These are phyloP conservation scores for Cenchrus americanus DNA, from an alignment of 176 grass and related monocot genomes.

Conservation along the genomic window DNA sequence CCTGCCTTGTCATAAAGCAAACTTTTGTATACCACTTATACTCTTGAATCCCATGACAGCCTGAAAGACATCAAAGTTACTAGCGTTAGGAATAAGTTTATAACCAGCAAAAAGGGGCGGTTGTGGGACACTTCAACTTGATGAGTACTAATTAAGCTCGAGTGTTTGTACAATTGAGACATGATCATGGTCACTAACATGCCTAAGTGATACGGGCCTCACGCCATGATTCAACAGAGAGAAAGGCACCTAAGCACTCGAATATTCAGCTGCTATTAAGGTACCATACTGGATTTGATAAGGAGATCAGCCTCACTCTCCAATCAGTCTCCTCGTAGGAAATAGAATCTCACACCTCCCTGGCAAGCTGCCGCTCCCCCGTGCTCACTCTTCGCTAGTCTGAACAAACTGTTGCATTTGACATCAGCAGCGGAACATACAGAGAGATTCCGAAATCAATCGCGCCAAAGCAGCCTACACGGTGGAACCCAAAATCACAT, in stretches of 20 bases:
- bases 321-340: not conserved
- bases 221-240: conserved; percentile 15
- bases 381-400: not conserved
- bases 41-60: conserved; percentile 36
- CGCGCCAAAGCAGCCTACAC: not conserved
- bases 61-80: conserved; percentile 38
- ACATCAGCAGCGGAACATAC: not conserved
- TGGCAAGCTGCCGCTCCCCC: not conserved
- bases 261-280: not conserved
- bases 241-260: conserved; percentile 30
- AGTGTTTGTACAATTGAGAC: conserved; percentile 30
- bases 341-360: not conserved
- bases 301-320: not conserved
- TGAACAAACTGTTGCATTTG: not conserved
- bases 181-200: conserved; percentile 23
- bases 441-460: not conserved
- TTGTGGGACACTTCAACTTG: conserved; percentile 6
- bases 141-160: not conserved
- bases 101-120: conserved; percentile 37
- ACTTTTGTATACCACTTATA: conserved; percentile 29
- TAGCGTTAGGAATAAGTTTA: conserved; percentile 28
- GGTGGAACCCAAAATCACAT: not conserved
- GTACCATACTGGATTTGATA: not conserved
- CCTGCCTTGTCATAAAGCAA: conserved; percentile 14
- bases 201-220: conserved; percentile 30